phyloP scores from a whole-genome alignment of 345 rosid species.

The Rubroshorea leprosula region DNA sequence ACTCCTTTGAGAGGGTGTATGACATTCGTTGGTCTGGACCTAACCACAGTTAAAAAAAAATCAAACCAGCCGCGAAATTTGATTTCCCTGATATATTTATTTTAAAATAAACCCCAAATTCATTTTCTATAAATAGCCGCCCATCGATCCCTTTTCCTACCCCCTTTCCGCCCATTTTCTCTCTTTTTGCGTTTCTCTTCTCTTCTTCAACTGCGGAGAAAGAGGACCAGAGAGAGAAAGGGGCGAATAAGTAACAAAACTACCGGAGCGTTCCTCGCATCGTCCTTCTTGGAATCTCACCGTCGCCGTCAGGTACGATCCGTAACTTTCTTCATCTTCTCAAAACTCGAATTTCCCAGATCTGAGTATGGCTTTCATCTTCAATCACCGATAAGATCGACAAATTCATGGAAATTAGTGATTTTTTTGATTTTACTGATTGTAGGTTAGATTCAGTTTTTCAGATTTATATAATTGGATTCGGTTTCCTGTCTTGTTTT shows the following conservation, averaged over 20 bases:
- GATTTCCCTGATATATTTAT: too few relatives aligned
- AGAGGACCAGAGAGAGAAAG: constrained; percentile 6
- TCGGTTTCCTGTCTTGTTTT: too few relatives aligned
- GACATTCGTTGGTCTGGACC: too few relatives aligned
- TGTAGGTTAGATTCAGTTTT: not conserved
- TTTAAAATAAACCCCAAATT: too few relatives aligned
- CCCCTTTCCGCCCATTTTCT: not conserved
- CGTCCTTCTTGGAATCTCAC: not conserved
- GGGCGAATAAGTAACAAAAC: not conserved
- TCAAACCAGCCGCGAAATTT: too few relatives aligned
- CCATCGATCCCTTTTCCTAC: not conserved
- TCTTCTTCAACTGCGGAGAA: not conserved
- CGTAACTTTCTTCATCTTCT: not conserved
- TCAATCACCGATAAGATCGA: not conserved
- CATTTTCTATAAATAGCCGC: not conserved
- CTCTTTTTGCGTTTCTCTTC: not conserved
- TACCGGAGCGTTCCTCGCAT: not conserved
- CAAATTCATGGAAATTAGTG: not conserved
- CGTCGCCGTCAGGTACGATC: constrained; percentile 16
- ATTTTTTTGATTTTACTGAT: not conserved
- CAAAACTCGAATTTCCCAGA: constrained; percentile 8
- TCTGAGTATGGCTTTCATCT: not conserved
- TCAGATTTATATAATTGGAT: too few relatives aligned
- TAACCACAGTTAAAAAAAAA: too few relatives aligned
- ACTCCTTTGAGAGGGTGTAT: too few relatives aligned